Percentiles rank a stretch among this genome's conserved stretches.
Conservation (phyloP, 768 basidiomycete genomes). For the Leccinum rimulosum region DNA sequence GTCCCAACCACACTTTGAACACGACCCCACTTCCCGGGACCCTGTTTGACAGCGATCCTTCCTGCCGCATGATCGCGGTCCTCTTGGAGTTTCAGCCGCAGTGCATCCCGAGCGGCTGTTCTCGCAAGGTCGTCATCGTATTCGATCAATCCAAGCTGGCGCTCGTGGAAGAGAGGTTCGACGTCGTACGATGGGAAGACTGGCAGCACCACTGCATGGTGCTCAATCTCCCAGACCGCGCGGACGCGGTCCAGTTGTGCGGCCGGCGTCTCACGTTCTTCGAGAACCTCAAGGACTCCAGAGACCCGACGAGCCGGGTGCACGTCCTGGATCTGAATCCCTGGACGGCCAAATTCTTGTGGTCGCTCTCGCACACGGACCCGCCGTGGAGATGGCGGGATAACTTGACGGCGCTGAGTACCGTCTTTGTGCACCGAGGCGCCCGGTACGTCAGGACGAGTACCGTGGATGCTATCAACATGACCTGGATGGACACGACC, state of each 20-base stretch:
- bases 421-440: conserved; percentile 28
- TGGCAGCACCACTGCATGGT: conserved; percentile 45
- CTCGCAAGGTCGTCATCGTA: conserved; percentile 47
- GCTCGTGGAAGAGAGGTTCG: conserved; percentile 42
- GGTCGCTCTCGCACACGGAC: conserved; percentile 24
- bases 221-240: conserved; percentile 32
- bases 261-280: conserved; percentile 33
- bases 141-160: conserved; percentile 53
- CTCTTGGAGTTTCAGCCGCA: conserved; percentile 43
- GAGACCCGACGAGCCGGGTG: conserved; percentile 22
- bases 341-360: conserved; percentile 21
- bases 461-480: conserved; percentile 43
- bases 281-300: conserved; percentile 25
- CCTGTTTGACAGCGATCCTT: conserved; percentile 57
- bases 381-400: conserved; percentile 35
- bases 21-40: conserved; percentile 38
- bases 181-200: conserved; percentile 50
- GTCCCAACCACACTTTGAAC: conserved; percentile 46
- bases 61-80: conserved; percentile 44
- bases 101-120: conserved; percentile 32
- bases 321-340: conserved; percentile 33
- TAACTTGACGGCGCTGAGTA: conserved; percentile 24
- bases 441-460: conserved; percentile 31
- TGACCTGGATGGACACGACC: conserved; percentile 52
- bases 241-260: conserved; percentile 28